These are phyloP conservation scores for Podospora conica DNA, from an alignment of 495 filamentous ascomycete genomes.

Conservation along the genomic window DNA sequence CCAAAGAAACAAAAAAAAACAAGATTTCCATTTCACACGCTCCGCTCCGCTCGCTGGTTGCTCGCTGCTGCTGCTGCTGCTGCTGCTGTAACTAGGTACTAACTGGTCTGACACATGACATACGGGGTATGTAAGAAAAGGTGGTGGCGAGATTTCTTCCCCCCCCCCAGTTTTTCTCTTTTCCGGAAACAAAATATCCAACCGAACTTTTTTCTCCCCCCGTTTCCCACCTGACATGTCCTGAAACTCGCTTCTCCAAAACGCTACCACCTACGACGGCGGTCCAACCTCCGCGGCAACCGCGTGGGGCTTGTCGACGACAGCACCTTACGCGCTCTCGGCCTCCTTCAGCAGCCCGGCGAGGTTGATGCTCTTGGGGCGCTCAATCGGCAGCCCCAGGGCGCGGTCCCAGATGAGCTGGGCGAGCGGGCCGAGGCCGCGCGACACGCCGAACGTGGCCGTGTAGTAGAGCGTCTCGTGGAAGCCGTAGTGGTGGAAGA, in stretches of 20 bases:
- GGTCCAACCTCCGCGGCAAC: neutral
- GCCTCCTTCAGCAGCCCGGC: constrained; percentile 65
- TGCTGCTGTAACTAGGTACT: neutral
- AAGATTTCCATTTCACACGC: neutral
- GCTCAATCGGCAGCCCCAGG: constrained; percentile 91
- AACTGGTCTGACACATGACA: too few relatives aligned
- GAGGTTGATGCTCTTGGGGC: constrained; percentile 94
- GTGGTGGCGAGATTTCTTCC: too few relatives aligned
- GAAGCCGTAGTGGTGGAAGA: constrained; percentile 97
- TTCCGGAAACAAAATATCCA: neutral
- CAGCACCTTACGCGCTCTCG: constrained; percentile 19
- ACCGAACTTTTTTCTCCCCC: neutral
- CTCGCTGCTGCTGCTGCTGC: too few relatives aligned
- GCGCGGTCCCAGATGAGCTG: constrained; percentile 97
- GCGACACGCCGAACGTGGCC: constrained; percentile 88
- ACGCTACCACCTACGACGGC: neutral
- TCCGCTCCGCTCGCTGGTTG: neutral
- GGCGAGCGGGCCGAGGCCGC: constrained; percentile 84
- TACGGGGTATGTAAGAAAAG: neutral
- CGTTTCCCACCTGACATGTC: neutral
- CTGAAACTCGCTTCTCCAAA: neutral
- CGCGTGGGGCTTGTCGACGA: too few relatives aligned
- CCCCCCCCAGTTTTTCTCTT: too few relatives aligned
- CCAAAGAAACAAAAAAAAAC: neutral
- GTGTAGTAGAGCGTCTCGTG: constrained; percentile 97